These are phyloP conservation scores for Linaria vulgaris DNA, from an alignment of 257 asterid genomes.

Conservation along the genomic window DNA sequence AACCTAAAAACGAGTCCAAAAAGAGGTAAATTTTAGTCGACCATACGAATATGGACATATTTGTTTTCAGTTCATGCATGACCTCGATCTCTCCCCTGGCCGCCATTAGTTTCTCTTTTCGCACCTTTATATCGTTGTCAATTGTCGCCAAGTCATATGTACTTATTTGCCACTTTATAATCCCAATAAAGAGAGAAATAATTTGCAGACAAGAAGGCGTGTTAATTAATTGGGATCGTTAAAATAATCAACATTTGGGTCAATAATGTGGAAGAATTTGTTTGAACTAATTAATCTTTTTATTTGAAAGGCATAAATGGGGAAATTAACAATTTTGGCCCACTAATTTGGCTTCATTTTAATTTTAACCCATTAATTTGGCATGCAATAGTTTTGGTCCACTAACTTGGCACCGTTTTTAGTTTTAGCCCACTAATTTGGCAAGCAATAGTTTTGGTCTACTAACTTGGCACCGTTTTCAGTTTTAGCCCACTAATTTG, in stretches of 20 bases:
- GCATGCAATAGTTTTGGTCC: no score
- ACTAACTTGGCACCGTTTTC: no score
- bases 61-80: constrained; percentile 32
- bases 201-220: constrained; percentile 53
- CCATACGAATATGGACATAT: constrained; percentile 8
- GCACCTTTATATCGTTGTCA: not conserved
- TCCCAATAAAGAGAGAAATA: constrained; percentile 23
- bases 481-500: no score
- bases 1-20: not conserved
- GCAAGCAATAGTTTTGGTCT: no score
- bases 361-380: no score
- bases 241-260: constrained; percentile 33
- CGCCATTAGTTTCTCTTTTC: constrained; percentile 32
- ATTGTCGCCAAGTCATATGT: constrained; percentile 40
- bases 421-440: no score
- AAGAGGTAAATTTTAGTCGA: not conserved
- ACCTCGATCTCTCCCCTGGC: constrained; percentile 35
- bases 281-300: constrained; percentile 1
- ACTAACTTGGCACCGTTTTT: no score
- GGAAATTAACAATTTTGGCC: no score
- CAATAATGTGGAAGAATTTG: constrained; percentile 42
- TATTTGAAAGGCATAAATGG: constrained; percentile 27
- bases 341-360: no score
- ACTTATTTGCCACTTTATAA: constrained; percentile 66
- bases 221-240: constrained; percentile 46